These are phyloP conservation scores for Tolypocladium capitatum DNA, from an alignment of 2,329 filamentous ascomycete species.

Conservation along the genomic window DNA sequence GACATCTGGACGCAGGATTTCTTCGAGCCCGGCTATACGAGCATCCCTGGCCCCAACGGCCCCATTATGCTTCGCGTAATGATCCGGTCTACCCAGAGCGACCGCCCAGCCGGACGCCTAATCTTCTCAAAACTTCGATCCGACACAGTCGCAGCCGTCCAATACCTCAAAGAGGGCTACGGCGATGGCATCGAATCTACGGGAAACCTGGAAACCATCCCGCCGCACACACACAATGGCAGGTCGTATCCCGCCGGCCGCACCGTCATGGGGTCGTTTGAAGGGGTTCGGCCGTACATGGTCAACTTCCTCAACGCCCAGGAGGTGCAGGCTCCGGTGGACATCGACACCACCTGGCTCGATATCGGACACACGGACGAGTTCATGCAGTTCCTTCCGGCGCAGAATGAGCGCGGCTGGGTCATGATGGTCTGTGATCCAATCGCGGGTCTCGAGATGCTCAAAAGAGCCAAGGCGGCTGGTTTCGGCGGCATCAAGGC, in stretches of 20 bases:
- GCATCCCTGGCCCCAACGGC: constrained; percentile 23
- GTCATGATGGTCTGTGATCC: constrained; percentile 12
- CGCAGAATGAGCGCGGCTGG: constrained; percentile 12
- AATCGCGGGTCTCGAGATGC: constrained; percentile 10
- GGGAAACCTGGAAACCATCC: constrained; percentile 25
- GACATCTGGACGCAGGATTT: constrained; percentile 27
- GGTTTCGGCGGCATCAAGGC: constrained; percentile 11
- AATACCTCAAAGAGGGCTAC: constrained; percentile 6
- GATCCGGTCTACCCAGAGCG: constrained; percentile 16
- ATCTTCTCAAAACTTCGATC: constrained; percentile 19
- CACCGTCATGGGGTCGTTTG: constrained; percentile 7
- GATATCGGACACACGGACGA: constrained; percentile 14
- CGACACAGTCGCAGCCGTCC: constrained; percentile 17
- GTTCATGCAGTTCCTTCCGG: constrained; percentile 16
- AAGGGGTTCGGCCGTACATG: constrained; percentile 6
- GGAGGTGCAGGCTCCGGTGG: constrained; percentile 18
- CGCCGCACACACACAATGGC: constrained; percentile 13
- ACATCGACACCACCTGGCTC: constrained; percentile 16
- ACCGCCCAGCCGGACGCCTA: constrained; percentile 14
- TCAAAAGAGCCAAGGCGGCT: constrained; percentile 7
- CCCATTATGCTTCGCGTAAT: constrained; percentile 19
- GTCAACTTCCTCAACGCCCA: constrained; percentile 17
- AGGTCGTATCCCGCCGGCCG: constrained; percentile 10
- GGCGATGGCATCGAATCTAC: constrained; percentile 9
- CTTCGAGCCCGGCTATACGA: constrained; percentile 23